Evolutionary conservation across 1,284 basidiomycete species (phyloP).

Genomic region (Grifola frondosa): DNA sequence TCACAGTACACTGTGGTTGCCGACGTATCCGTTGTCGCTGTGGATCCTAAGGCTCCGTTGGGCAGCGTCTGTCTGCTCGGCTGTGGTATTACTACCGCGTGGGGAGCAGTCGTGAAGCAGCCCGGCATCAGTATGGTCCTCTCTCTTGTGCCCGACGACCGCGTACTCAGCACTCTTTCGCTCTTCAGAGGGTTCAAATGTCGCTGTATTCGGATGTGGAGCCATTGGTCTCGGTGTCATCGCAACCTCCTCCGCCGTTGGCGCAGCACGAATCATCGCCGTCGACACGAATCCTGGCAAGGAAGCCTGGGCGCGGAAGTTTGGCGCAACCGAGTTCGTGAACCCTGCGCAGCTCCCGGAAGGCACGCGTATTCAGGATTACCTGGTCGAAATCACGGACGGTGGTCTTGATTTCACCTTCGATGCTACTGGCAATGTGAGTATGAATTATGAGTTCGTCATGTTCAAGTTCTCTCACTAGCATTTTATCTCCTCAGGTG

Average conservation of each 20-base stretch:
- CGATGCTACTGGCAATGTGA: conserved; percentile 92
- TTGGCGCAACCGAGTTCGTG: conserved; percentile 97
- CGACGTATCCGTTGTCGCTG: conserved; percentile 93
- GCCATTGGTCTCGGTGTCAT: conserved; percentile 95
- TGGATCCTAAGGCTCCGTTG: conserved; percentile 84
- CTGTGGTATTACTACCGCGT: conserved; percentile 97
- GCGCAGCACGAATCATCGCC: conserved; percentile 88
- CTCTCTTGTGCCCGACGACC: not conserved
- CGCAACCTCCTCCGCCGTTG: conserved; percentile 77
- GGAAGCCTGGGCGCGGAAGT: conserved; percentile 87
- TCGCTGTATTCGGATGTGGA: conserved; percentile 95
- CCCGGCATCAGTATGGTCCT: conserved; percentile 66
- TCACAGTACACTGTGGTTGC: conserved; percentile 99
- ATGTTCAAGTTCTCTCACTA: not conserved
- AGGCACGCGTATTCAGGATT: conserved; percentile 83
- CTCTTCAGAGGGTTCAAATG: conserved; percentile 73
- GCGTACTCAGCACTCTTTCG: conserved; percentile 4
- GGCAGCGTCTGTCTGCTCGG: conserved; percentile 95
- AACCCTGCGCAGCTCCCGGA: conserved; percentile 80
- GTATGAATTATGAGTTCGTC: no score
- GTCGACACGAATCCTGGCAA: conserved; percentile 89
- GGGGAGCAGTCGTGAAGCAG: conserved; percentile 85
- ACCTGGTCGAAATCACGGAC: conserved; percentile 92
- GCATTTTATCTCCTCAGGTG: conserved; percentile 46
- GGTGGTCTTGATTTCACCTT: conserved; percentile 98